A percentile compares a stretch with the other conserved stretches of the same genome.
phyloP scores from a whole-genome alignment of 768 basidiomycete species.

The Pholiota molesta region DNA sequence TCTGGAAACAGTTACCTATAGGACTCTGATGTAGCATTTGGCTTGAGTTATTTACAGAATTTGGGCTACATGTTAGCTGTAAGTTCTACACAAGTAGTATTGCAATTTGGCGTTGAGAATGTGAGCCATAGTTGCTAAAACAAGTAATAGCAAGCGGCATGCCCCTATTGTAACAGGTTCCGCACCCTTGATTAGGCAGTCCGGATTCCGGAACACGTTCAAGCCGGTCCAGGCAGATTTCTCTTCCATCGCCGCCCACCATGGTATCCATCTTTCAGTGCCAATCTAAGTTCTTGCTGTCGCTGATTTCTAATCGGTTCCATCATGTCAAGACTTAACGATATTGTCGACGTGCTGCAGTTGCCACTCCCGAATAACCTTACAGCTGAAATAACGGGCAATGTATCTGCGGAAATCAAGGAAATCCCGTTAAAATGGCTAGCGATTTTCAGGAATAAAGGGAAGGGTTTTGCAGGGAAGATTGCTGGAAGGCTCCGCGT shows the following conservation, averaged over 20 bases:
- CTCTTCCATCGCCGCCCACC: neutral
- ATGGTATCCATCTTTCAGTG: neutral
- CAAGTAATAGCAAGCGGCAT: too few relatives aligned
- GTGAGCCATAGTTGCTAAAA: too few relatives aligned
- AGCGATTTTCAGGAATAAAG: conserved; percentile 29
- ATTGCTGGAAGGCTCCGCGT: conserved; percentile 33
- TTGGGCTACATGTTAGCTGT: too few relatives aligned
- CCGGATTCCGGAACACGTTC: neutral
- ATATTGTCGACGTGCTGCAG: conserved; percentile 18
- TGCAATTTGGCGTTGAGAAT: too few relatives aligned
- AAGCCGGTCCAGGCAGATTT: neutral
- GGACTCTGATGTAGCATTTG: too few relatives aligned
- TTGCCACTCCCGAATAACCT: conserved; percentile 25
- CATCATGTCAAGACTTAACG: conserved; percentile 9
- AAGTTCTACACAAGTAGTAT: too few relatives aligned
- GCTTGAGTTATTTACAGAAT: too few relatives aligned
- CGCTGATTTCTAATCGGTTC: neutral
- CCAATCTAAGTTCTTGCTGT: conserved; percentile 1
- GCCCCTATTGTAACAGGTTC: too few relatives aligned
- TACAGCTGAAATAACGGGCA: conserved; percentile 34
- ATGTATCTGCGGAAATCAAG: conserved; percentile 38
- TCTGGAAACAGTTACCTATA: too few relatives aligned
- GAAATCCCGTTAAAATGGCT: conserved; percentile 43
- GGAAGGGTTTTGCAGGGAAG: conserved; percentile 32
- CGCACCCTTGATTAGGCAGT: too few relatives aligned